Conservation (phyloP, 1,284 basidiomycete species). For the Tetrapyrgos nigripes region DNA sequence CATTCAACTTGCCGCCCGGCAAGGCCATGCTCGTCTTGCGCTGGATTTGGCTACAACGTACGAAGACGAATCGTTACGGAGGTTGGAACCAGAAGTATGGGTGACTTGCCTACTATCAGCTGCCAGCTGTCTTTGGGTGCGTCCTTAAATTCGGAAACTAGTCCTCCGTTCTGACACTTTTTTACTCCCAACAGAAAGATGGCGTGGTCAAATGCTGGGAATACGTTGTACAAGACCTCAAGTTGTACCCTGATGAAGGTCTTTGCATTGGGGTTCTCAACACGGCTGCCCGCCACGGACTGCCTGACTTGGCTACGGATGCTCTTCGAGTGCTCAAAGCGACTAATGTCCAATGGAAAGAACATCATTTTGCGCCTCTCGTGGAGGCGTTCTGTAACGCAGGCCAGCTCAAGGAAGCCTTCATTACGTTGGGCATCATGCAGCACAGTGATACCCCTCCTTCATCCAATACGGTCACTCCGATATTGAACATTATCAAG, state of each 20-base stretch:
- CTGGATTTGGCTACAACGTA: constrained; percentile 68
- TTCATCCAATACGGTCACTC: constrained; percentile 50
- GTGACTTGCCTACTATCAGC: constrained; percentile 62
- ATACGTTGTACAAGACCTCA: constrained; percentile 56
- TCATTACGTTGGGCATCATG: constrained; percentile 63
- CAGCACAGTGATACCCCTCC: constrained; percentile 53
- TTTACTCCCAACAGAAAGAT: constrained; percentile 53
- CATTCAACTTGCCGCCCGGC: constrained; percentile 53
- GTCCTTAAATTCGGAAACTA: constrained; percentile 43
- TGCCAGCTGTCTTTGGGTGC: constrained; percentile 66
- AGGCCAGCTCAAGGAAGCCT: constrained; percentile 61
- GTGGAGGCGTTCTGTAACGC: constrained; percentile 67
- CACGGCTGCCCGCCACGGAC: constrained; percentile 74
- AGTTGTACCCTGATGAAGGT: constrained; percentile 76
- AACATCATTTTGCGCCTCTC: constrained; percentile 75
- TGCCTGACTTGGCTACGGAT: constrained; percentile 70
- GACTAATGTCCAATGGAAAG: constrained; percentile 57
- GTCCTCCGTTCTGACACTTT: background rate
- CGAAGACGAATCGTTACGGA: constrained; percentile 59
- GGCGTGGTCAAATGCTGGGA: constrained; percentile 73
- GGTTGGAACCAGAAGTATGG: constrained; percentile 62
- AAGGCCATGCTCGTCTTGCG: constrained; percentile 66
- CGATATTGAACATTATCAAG: constrained; percentile 59
- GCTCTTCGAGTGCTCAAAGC: constrained; percentile 62
- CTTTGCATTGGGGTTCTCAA: constrained; percentile 72